Percentiles rank a stretch among this genome's conserved stretches.
These are phyloP conservation scores for Pythium apleroticum DNA, from an alignment of 352 stramenopile species.

Conservation along the genomic window DNA sequence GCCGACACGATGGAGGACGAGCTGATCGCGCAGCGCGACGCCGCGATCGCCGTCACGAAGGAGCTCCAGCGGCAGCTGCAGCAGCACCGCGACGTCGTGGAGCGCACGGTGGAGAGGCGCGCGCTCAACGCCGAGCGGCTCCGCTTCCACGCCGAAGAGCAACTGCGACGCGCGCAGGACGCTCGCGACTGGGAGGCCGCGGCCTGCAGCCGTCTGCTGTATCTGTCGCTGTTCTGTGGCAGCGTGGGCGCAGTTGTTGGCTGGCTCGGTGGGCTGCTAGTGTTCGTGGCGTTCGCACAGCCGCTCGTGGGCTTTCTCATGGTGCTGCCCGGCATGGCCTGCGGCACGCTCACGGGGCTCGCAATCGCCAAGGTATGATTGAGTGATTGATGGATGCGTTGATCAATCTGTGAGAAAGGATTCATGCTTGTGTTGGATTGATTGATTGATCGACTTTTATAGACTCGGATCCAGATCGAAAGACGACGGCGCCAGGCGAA, in stretches of 20 bases:
- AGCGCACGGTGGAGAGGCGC: slow-evolving; percentile 62
- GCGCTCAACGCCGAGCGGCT: slow-evolving; percentile 68
- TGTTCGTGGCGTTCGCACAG: slow-evolving; percentile 49
- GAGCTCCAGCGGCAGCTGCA: slow-evolving; percentile 71
- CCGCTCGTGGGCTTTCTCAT: slow-evolving; percentile 67
- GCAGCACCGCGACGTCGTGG: slow-evolving; percentile 43
- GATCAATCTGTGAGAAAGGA: background rate
- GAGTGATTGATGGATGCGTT: background rate
- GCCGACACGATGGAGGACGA: slow-evolving; percentile 71
- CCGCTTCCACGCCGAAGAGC: slow-evolving; percentile 62
- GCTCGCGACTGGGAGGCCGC: slow-evolving; percentile 53
- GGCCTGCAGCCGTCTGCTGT: slow-evolving; percentile 48
- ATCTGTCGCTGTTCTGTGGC: slow-evolving; percentile 52
- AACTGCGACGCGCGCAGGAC: slow-evolving; percentile 41
- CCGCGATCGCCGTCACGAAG: slow-evolving; percentile 71
- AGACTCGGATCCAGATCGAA: slow-evolving; percentile 59
- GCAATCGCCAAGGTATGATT: slow-evolving; percentile 50
- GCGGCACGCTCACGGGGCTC: slow-evolving; percentile 44
- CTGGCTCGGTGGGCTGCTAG: slow-evolving; percentile 47
- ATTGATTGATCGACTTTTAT: background rate
- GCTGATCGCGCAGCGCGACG: slow-evolving; percentile 69
- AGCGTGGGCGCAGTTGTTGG: slow-evolving; percentile 50
- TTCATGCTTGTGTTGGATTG: background rate
- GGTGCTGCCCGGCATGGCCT: slow-evolving; percentile 60
- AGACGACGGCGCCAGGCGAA: slow-evolving; percentile 44